These are phyloP conservation scores for Vitis hybrid DNA, from an alignment of 177 flowering plant species.

Conservation along the genomic window DNA sequence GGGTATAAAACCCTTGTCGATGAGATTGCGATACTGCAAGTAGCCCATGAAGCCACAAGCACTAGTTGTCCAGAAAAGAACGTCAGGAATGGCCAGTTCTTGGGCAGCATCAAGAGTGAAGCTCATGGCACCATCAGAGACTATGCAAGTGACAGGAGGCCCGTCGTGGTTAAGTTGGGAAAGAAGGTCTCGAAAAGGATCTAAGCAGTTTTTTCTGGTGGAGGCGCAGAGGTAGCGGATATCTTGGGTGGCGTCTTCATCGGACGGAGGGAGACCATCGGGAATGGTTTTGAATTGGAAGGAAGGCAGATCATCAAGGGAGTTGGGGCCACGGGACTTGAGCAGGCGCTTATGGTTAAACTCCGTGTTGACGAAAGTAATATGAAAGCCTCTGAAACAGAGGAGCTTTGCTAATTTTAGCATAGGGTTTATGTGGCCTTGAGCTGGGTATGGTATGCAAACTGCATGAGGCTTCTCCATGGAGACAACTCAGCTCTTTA, in stretches of 20 bases:
- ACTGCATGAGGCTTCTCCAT: slow-evolving; percentile 51
- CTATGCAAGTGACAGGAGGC: slow-evolving; percentile 39
- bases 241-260: slow-evolving; percentile 45
- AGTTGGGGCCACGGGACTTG: slow-evolving; percentile 40
- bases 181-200: slow-evolving; percentile 34
- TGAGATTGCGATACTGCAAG: slow-evolving; percentile 24
- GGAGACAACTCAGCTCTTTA: slow-evolving; percentile 10
- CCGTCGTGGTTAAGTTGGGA: slow-evolving; percentile 18
- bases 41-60: slow-evolving; percentile 36
- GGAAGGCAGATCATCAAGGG: slow-evolving; percentile 33
- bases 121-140: slow-evolving; percentile 44
- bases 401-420: slow-evolving; percentile 52
- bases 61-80: slow-evolving; percentile 40
- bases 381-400: slow-evolving; percentile 47
- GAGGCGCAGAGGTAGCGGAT: slow-evolving; percentile 36
- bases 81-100: slow-evolving; percentile 43
- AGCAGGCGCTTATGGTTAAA: slow-evolving; percentile 50
- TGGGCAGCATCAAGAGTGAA: slow-evolving; percentile 44
- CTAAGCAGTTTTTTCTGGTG: slow-evolving; percentile 24
- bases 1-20: slow-evolving; percentile 28
- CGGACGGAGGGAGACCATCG: slow-evolving; percentile 51
- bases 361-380: slow-evolving; percentile 56
- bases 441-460: slow-evolving; percentile 54
- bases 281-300: slow-evolving; percentile 52
- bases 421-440: slow-evolving; percentile 68